phyloP scores from a whole-genome alignment of 768 basidiomycete genomes.

The Pleurotus sapidus region DNA sequence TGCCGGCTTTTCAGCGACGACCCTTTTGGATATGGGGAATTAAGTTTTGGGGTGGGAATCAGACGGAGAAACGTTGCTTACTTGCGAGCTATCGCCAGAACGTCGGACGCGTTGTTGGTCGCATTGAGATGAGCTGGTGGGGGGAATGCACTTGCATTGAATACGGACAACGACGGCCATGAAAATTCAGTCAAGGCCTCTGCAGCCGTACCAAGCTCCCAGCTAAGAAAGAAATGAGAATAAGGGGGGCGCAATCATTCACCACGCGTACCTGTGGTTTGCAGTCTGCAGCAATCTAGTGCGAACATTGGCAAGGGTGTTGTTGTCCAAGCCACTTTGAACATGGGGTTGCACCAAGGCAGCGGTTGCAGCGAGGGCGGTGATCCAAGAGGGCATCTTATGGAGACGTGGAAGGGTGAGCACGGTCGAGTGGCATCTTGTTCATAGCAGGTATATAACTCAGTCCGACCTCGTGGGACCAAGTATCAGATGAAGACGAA shows the following conservation, averaged over 20 bases:
- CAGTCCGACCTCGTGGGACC: slow-evolving; percentile 5
- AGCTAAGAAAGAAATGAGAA: slow-evolving; percentile 29
- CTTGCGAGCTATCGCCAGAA: slow-evolving; percentile 37
- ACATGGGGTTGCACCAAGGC: slow-evolving; percentile 10
- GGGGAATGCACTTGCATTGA: slow-evolving; percentile 36
- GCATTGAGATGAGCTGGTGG: slow-evolving; percentile 30
- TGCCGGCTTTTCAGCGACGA: slow-evolving; percentile 32
- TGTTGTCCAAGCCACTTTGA: slow-evolving; percentile 20
- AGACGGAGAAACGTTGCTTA: slow-evolving; percentile 18
- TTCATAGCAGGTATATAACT: neutral
- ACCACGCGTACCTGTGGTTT: slow-evolving; percentile 21
- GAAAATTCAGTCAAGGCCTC: slow-evolving; percentile 53
- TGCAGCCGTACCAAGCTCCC: slow-evolving; percentile 60
- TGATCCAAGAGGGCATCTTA: slow-evolving; percentile 6
- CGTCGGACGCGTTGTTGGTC: slow-evolving; percentile 32
- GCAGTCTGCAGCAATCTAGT: slow-evolving; percentile 23
- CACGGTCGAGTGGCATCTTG: neutral
- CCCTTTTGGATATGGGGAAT: slow-evolving; percentile 20
- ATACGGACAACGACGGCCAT: slow-evolving; percentile 49
- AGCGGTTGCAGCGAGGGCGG: slow-evolving; percentile 2
- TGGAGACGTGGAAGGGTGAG: neutral
- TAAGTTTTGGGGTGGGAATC: neutral
- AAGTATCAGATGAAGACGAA: neutral
- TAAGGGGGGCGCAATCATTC: too few species aligned
- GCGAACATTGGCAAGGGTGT: slow-evolving; percentile 21